Conservation (phyloP, 176 grass and related monocot genomes). For the Hyparrhenia diplandra region DNA sequence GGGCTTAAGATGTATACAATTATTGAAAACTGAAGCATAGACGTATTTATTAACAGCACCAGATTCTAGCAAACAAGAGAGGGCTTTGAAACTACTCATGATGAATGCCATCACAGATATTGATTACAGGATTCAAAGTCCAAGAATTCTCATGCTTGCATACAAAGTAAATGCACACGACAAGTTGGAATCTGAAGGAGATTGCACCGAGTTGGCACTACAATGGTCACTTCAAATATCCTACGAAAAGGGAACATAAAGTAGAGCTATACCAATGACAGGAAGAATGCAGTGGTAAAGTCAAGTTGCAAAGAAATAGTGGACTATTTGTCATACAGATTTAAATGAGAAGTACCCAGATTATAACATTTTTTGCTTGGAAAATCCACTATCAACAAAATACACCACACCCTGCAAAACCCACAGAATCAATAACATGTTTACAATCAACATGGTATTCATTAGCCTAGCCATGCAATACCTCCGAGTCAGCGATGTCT, state of each 20-base stretch:
- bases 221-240: neutral
- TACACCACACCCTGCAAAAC: constrained; percentile 72
- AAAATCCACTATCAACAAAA: constrained; percentile 95
- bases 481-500: constrained; percentile 92
- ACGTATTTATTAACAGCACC: neutral
- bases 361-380: constrained; percentile 97
- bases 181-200: constrained; percentile 1
- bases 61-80: neutral
- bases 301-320: neutral
- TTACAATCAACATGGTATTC: constrained; percentile 11
- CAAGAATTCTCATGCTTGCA: neutral
- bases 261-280: neutral
- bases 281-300: constrained; percentile 1
- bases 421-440: constrained; percentile 12
- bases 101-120: constrained; percentile 1
- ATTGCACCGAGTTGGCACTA: neutral
- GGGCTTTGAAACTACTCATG: neutral
- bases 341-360: constrained; percentile 58
- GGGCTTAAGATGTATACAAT: neutral
- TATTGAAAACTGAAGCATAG: neutral
- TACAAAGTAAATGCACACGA: neutral
- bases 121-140: neutral
- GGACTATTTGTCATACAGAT: neutral
- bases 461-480: constrained; percentile 24
- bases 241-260: neutral